Evolutionary conservation across 768 basidiomycete genomes (phyloP).

Genomic region (Serendipita indica): DNA sequence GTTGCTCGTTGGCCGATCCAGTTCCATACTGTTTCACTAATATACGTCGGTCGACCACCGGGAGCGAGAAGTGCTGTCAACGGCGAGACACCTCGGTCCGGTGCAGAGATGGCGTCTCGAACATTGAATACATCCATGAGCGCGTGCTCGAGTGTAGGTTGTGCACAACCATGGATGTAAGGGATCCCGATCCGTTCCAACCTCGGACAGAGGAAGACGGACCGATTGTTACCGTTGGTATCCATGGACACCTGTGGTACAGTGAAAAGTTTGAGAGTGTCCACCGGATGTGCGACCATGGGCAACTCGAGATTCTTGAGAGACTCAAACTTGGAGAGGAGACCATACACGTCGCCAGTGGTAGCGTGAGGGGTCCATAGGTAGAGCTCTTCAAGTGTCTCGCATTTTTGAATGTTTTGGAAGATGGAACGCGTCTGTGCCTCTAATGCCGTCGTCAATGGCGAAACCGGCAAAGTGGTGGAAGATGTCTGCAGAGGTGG

Average conservation of each 20-base stretch:
- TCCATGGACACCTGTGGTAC: not conserved
- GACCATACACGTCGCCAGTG: not conserved
- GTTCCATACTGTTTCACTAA: not conserved
- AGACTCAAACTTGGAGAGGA: not conserved
- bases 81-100: not conserved
- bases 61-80: not conserved
- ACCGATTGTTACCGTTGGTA: not conserved
- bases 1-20: not conserved
- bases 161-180: not conserved
- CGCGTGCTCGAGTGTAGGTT: not conserved
- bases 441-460: no score
- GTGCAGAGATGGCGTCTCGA: not conserved
- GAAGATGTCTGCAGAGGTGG: not conserved
- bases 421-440: not conserved
- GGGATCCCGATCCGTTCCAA: not conserved
- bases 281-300: not conserved
- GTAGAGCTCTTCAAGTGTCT: not conserved
- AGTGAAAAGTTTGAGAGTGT: not conserved
- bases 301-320: not conserved
- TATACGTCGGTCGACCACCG: not conserved
- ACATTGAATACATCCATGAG: not conserved
- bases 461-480: not conserved
- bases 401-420: not conserved
- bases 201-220: not conserved
- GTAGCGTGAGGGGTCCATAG: not conserved